Evolutionary conservation across 352 stramenopile genomes (phyloP).

Genomic region (Thalassiosira mediterranea): DNA sequence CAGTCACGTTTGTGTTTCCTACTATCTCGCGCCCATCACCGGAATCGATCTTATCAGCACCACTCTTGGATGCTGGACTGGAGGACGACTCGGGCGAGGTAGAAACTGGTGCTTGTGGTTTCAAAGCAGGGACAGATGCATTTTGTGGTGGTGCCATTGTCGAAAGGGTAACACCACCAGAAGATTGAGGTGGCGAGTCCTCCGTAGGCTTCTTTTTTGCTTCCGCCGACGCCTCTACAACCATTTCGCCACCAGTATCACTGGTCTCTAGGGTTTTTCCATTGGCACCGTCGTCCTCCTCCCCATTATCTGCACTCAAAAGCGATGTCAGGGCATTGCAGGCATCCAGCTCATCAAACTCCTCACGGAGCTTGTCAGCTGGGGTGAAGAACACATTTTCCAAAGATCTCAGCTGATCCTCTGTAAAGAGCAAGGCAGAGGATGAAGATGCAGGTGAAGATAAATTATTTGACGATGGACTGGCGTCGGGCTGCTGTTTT

Average conservation of each 20-base stretch:
- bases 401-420: constrained; percentile 37
- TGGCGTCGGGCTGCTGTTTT: constrained; percentile 7
- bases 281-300: not conserved
- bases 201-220: not conserved
- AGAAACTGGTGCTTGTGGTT: too few species aligned
- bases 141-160: not conserved
- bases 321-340: constrained; percentile 10
- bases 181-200: not conserved
- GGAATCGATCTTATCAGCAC: constrained; percentile 5
- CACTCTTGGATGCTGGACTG: not conserved
- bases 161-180: not conserved
- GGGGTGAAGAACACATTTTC: constrained; percentile 46
- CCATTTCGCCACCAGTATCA: not conserved
- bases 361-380: constrained; percentile 10
- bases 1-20: not conserved
- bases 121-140: not conserved
- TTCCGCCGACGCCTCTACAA: not conserved
- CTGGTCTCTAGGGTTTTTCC: not conserved
- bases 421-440: constrained; percentile 40
- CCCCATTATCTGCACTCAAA: constrained; percentile 5
- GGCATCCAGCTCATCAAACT: constrained; percentile 22
- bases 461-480: too few species aligned
- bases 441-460: constrained; percentile 15
- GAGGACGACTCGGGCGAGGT: constrained; percentile 6
- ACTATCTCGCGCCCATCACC: not conserved